Evolutionary conservation across 768 basidiomycete species (phyloP).

Genomic region (Hygrophorus pudorinus): DNA sequence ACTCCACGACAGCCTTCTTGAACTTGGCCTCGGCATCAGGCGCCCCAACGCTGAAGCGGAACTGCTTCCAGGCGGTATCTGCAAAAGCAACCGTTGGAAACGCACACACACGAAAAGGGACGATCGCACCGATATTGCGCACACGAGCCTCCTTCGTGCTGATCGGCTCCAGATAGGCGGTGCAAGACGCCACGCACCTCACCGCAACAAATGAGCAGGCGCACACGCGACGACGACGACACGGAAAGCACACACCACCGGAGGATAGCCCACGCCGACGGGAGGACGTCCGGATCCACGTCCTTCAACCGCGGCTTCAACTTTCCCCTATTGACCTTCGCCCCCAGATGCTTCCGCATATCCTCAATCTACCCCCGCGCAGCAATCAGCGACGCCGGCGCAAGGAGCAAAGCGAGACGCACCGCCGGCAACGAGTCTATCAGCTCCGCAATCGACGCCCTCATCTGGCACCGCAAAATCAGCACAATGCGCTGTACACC

Average conservation of each 20-base stretch:
- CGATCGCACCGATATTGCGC: conserved; percentile 36
- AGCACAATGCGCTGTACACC: background rate
- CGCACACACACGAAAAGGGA: background rate
- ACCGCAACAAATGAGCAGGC: background rate
- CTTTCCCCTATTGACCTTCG: conserved; percentile 39
- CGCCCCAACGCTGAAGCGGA: conserved; percentile 60
- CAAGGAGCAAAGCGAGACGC: conserved; percentile 8
- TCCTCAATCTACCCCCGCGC: conserved; percentile 30
- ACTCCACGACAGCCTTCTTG: conserved; percentile 30
- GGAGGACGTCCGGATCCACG: conserved; percentile 34
- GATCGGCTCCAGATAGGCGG: conserved; percentile 60
- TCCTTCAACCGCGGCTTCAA: conserved; percentile 45
- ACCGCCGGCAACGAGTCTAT: conserved; percentile 42
- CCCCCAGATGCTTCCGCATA: conserved; percentile 50
- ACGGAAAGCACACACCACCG: conserved; percentile 41
- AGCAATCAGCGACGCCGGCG: background rate
- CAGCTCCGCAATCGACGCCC: conserved; percentile 29
- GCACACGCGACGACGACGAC: background rate
- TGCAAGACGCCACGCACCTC: conserved; percentile 66
- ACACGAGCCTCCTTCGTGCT: conserved; percentile 42
- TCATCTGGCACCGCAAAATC: conserved; percentile 31
- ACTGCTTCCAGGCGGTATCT: conserved; percentile 50
- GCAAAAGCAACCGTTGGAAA: background rate
- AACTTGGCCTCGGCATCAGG: conserved; percentile 67
- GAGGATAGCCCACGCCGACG: conserved; percentile 57